phyloP scores from a whole-genome alignment of 2,329 filamentous ascomycete genomes.

The Dryadomyces sulphureus region DNA sequence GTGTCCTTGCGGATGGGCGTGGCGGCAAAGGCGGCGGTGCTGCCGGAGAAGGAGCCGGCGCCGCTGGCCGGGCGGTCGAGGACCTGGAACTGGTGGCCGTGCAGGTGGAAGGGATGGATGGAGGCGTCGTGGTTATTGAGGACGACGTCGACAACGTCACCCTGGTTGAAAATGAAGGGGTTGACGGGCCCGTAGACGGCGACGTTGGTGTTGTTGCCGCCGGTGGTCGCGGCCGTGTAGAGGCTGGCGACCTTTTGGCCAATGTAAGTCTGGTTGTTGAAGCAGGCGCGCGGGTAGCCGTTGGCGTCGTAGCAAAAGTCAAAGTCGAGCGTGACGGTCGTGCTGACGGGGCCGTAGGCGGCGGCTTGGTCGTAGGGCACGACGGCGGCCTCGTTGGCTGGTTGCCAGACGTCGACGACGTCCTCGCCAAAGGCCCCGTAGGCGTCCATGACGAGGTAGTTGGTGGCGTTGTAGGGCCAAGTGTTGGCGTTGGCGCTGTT shows the following conservation, averaged over 20 bases:
- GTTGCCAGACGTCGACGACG: conserved; percentile 24
- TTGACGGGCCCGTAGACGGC: conserved; percentile 27
- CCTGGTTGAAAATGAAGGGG: conserved; percentile 23
- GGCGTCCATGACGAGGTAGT: conserved; percentile 25
- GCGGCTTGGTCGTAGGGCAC: conserved; percentile 31
- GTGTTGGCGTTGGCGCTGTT: conserved; percentile 10
- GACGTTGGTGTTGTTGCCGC: conserved; percentile 25
- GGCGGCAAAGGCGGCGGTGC: conserved; percentile 14
- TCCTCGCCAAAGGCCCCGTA: conserved; percentile 15
- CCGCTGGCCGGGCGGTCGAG: conserved; percentile 24
- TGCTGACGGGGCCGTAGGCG: conserved; percentile 26
- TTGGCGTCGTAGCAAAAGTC: conserved; percentile 45
- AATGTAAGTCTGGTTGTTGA: conserved; percentile 56
- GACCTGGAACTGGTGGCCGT: conserved; percentile 41
- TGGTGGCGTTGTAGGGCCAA: conserved; percentile 27
- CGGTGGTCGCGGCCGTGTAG: conserved; percentile 52
- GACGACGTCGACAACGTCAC: conserved; percentile 29
- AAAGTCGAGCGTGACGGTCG: conserved; percentile 40
- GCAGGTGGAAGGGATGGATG: conserved; percentile 37
- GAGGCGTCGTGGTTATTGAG: conserved; percentile 33
- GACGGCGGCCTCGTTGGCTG: conserved; percentile 48
- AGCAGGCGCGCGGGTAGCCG: conserved; percentile 44
- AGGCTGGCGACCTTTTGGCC: conserved; percentile 53
- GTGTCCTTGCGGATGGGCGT: conserved; percentile 22
- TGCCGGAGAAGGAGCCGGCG: conserved; percentile 21